phyloP scores from a whole-genome alignment of 176 grass and related monocot species.

The Aegilops bicornis region DNA sequence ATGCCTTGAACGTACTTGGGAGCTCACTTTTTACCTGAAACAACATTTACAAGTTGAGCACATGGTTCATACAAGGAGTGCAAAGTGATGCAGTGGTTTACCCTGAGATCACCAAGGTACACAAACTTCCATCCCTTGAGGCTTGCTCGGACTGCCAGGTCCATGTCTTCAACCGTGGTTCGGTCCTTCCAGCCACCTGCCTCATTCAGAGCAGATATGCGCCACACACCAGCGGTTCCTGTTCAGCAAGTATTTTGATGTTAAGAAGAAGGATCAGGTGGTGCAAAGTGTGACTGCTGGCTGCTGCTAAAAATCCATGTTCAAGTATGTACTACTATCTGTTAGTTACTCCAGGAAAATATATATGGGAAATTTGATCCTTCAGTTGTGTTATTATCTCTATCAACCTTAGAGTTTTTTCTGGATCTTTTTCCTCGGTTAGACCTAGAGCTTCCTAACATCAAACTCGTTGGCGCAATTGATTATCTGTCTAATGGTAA shows the following conservation, averaged over 20 bases:
- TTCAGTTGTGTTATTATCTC: background rate
- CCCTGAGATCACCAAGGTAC: conserved; percentile 67
- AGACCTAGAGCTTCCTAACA: background rate
- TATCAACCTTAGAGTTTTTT: background rate
- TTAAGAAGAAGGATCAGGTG: background rate
- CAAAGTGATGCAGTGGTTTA: conserved; percentile 9
- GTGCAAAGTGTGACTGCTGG: background rate
- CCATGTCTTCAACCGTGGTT: conserved; percentile 86
- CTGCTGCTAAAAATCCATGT: background rate
- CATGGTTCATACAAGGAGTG: background rate
- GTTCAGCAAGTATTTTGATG: conserved; percentile 1
- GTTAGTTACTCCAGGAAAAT: background rate
- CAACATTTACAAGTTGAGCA: background rate
- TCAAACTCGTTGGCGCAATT: background rate
- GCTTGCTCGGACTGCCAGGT: conserved; percentile 70
- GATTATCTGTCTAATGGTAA: background rate
- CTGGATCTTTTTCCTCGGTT: background rate
- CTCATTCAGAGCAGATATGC: conserved; percentile 65
- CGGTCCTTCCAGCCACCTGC: conserved; percentile 78
- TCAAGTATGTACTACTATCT: background rate
- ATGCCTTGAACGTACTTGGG: conserved; percentile 78
- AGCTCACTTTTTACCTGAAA: conserved; percentile 80
- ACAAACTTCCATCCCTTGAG: conserved; percentile 82
- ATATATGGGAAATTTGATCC: background rate
- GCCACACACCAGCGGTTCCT: conserved; percentile 79